These are phyloP conservation scores for Plantago ovata DNA, from an alignment of 257 asterid species.

Conservation along the genomic window DNA sequence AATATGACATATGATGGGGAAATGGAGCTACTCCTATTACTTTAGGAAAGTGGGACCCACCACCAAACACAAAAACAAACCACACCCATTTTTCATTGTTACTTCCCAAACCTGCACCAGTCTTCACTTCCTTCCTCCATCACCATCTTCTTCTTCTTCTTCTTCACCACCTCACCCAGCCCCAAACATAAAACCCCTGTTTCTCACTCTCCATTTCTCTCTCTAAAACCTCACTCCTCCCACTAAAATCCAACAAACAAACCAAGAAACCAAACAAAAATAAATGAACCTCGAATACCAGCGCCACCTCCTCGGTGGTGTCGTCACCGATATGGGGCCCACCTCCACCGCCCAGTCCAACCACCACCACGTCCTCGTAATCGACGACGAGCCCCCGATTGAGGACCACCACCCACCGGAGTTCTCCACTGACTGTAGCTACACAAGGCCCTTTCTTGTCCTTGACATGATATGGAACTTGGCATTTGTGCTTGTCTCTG, in stretches of 20 bases:
- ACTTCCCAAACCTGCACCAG: constrained; percentile 15
- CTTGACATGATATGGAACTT: constrained; percentile 84
- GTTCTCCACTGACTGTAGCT: constrained; percentile 29
- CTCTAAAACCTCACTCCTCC: too few relatives aligned
- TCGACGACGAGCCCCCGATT: constrained; percentile 23
- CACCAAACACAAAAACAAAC: constrained; percentile 22
- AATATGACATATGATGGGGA: too few relatives aligned
- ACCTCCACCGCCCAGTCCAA: constrained; percentile 23
- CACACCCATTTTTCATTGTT: too few relatives aligned
- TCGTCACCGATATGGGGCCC: constrained; percentile 20
- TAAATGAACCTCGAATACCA: constrained; percentile 30
- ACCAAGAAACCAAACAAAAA: too few relatives aligned
- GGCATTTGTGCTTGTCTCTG: constrained; percentile 63
- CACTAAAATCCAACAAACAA: background rate
- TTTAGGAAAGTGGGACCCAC: constrained; percentile 18
- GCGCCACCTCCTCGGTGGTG: constrained; percentile 13
- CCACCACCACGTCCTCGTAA: constrained; percentile 28
- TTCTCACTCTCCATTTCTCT: background rate
- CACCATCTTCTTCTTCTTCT: constrained; percentile 25
- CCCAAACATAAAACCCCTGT: background rate
- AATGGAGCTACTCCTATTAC: too few relatives aligned
- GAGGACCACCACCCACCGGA: constrained; percentile 6
- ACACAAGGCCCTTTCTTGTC: constrained; percentile 64
- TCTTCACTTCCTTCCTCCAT: constrained; percentile 14
- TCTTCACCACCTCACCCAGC: constrained; percentile 20